Evolutionary conservation across 495 filamentous ascomycete species (phyloP).

Genomic region (Podospora pseudopauciseta): DNA sequence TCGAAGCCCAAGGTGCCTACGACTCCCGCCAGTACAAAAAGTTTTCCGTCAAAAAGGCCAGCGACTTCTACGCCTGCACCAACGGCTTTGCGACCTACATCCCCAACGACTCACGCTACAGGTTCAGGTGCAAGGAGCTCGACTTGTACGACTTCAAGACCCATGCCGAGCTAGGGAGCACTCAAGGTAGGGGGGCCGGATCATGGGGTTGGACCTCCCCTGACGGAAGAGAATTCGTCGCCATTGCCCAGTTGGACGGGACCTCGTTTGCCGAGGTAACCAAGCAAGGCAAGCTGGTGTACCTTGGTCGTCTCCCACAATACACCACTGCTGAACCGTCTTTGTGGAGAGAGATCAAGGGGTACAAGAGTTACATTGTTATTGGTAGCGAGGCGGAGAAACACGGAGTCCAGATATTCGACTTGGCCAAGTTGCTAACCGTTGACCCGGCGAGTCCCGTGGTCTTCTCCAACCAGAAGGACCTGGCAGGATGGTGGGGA

Average conservation of each 20-base stretch:
- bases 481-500: conserved; percentile 40
- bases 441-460: conserved; percentile 23
- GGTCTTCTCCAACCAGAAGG: conserved; percentile 31
- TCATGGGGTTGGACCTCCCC: conserved; percentile 55
- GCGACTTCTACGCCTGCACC: conserved; percentile 37
- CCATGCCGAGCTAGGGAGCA: conserved; percentile 50
- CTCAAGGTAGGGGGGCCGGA: conserved; percentile 36
- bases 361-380: conserved; percentile 42
- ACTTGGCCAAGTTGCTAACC: conserved; percentile 40
- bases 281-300: conserved; percentile 46
- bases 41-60: conserved; percentile 22
- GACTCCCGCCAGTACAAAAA: conserved; percentile 37
- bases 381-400: conserved; percentile 48
- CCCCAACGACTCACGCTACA: conserved; percentile 43
- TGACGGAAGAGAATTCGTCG: conserved; percentile 54
- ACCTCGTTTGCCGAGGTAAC: conserved; percentile 55
- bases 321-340: conserved; percentile 36
- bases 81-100: conserved; percentile 46
- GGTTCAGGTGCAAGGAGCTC: conserved; percentile 50
- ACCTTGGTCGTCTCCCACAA: conserved; percentile 55
- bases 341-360: conserved; percentile 52
- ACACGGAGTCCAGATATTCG: conserved; percentile 52
- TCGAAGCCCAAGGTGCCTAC: conserved; percentile 36
- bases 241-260: conserved; percentile 55
- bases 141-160: conserved; percentile 54